Conservation (phyloP, 192 early-diverging fungal genomes). For the Backusella tuberculispora region DNA sequence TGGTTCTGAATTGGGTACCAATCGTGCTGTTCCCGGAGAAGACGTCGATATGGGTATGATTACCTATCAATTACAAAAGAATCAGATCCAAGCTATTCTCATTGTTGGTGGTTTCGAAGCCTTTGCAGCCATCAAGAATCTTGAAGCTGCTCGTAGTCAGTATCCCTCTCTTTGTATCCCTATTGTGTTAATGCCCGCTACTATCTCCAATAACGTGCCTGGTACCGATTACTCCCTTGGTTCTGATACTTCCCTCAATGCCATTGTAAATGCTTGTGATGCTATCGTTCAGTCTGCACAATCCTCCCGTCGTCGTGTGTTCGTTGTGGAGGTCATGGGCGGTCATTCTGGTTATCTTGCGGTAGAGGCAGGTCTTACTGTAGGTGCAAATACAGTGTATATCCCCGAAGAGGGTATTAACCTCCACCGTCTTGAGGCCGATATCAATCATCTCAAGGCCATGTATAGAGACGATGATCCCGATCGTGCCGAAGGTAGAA, state of each 20-base stretch:
- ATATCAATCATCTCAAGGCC: conserved; percentile 78
- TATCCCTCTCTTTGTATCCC: conserved; percentile 96
- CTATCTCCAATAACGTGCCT: conserved; percentile 97
- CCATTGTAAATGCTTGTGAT: conserved; percentile 89
- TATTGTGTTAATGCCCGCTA: conserved; percentile 91
- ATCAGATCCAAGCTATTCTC: conserved; percentile 85
- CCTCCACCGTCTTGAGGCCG: conserved; percentile 77
- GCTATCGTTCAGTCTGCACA: conserved; percentile 92
- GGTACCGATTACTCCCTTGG: conserved; percentile 96
- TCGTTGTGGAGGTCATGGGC: conserved; percentile 98
- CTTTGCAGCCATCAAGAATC: conserved; percentile 74
- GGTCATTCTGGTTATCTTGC: conserved; percentile 94
- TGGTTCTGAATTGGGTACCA: conserved; percentile 93
- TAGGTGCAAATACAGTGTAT: conserved; percentile 91
- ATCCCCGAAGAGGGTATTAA: conserved; percentile 92
- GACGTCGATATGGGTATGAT: conserved; percentile 77
- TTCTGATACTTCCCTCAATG: conserved; percentile 93
- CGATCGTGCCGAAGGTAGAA: conserved; percentile 78
- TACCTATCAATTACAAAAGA: conserved; percentile 90
- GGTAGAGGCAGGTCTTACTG: conserved; percentile 79
- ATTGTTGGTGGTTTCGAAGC: conserved; percentile 97
- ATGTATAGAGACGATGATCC: conserved; percentile 81
- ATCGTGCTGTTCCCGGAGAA: conserved; percentile 85
- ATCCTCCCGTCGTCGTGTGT: conserved; percentile 88
- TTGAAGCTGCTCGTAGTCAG: conserved; percentile 68